Base-by-base conservation (phyloP, 2,329 filamentous ascomycete species). In the Ustulina deusta region DNA sequence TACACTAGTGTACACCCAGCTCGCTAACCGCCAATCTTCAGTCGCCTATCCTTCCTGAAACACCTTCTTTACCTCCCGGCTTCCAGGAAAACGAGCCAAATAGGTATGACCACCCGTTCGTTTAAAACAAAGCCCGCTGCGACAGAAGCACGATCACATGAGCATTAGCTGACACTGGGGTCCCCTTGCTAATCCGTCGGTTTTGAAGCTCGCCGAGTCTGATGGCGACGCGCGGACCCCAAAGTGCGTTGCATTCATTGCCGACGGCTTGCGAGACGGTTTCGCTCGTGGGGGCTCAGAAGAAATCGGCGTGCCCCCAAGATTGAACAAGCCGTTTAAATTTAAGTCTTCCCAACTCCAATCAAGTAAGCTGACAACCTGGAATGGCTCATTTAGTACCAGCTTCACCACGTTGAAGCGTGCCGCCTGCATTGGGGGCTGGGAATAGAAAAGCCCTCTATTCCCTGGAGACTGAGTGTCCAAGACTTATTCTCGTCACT, bases 211-310 rank as follows among this genome's bases (percentile, higher is more conserved):
- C 38, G 27, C 32, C 56, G 34, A 25, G 17, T 25, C 25, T 44
- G 17, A 42, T 27, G 34, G 42, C 34, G 55, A 32, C 25, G 22
- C 17, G 9, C 15, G 27, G 38, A 51, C 25, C 48, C 48, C 48
- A 20, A 32, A 0, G 44, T 27, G 38, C 15, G n/a, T n/a, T 6
- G n/a, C 20, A 22, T n/a, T 46, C 2, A 9, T 6, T 22, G 3
- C n/a, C 42, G 17, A 58, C 40, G 25, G 27, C 25, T 29, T 15
- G 34, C 25, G 15, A 29, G 17, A 61, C 59, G 7, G 5, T 2
- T 36, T 46, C 59, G 59, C 59, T 61, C 58, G 17, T 25, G 48
- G 58, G 46, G n/a, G 22, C 2, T 4, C n/a, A 22, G 22, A 29
- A 10, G 22, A 5, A 2, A 48, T 59, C 29, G 29, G n/a, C 29